Conservation (phyloP, 495 filamentous ascomycete species). For the Penicillium paxilli region DNA sequence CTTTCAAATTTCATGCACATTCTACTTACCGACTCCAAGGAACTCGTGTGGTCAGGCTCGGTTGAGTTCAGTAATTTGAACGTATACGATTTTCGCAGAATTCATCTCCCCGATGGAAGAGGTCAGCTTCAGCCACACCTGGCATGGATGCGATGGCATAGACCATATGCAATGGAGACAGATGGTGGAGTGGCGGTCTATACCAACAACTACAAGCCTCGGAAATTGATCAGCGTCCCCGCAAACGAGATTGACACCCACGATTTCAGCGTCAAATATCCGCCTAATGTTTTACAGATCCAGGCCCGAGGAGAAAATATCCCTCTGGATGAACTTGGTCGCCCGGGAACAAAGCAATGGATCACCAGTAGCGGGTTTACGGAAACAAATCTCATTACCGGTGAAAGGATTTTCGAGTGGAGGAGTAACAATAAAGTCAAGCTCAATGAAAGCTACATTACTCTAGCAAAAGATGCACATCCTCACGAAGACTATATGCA, state of each 20-base stretch:
- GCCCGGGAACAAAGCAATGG: background rate
- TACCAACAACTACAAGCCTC: conserved; percentile 1
- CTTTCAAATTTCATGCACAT: background rate
- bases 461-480: background rate
- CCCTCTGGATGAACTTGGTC: background rate
- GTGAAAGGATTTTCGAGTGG: conserved; percentile 4
- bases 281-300: background rate
- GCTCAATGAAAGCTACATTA: conserved; percentile 2
- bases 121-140: background rate
- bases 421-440: background rate
- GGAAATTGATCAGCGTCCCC: background rate
- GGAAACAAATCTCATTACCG: conserved; percentile 3
- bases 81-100: conserved; percentile 4
- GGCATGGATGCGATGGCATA: conserved; percentile 6
- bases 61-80: conserved; percentile 1
- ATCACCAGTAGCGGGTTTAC: background rate
- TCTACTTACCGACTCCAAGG: background rate
- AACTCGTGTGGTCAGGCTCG: conserved; percentile 7
- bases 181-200: background rate
- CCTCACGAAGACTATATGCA: conserved; percentile 39
- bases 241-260: conserved; percentile 7
- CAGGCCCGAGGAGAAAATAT: background rate
- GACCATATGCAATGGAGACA: background rate
- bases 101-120: background rate
- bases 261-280: conserved; percentile 9